Conservation (phyloP, 78 protist genomes). For the Dictyostelium firmibasis region DNA sequence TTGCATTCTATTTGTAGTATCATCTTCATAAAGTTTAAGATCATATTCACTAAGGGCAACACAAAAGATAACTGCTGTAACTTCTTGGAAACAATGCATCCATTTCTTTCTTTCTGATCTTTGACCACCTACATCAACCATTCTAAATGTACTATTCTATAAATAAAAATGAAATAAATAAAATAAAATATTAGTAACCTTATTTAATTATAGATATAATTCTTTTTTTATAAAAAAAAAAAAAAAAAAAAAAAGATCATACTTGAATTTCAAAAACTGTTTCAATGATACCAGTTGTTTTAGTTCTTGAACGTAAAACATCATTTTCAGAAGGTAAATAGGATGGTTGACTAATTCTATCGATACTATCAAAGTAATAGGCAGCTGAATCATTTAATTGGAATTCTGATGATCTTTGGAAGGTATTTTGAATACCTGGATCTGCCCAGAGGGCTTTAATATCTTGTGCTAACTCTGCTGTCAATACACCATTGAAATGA, state of each 20-base stretch:
- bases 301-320: conserved; percentile 93
- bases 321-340: conserved; percentile 95
- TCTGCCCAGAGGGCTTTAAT: conserved; percentile 91
- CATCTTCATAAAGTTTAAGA: conserved; percentile 89
- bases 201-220: too few relatives aligned
- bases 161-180: background rate
- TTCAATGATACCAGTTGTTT: conserved; percentile 96
- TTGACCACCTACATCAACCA: conserved; percentile 98
- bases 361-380: conserved; percentile 88
- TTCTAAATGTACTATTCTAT: conserved; percentile 55
- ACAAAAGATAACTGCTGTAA: conserved; percentile 96
- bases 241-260: too few relatives aligned
- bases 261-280: conserved; percentile 78
- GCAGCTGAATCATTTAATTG: conserved; percentile 94
- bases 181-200: background rate
- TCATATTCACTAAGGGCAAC: conserved; percentile 94
- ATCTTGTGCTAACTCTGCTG: conserved; percentile 71
- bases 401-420: conserved; percentile 83
- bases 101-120: conserved; percentile 95
- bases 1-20: conserved; percentile 93
- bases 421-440: conserved; percentile 85
- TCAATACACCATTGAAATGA: conserved; percentile 57
- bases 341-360: conserved; percentile 77
- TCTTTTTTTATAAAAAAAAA: too few relatives aligned
- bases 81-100: conserved; percentile 97